Base-by-base conservation (phyloP, 495 filamentous ascomycete species). In the Rhypophila decipiens region DNA sequence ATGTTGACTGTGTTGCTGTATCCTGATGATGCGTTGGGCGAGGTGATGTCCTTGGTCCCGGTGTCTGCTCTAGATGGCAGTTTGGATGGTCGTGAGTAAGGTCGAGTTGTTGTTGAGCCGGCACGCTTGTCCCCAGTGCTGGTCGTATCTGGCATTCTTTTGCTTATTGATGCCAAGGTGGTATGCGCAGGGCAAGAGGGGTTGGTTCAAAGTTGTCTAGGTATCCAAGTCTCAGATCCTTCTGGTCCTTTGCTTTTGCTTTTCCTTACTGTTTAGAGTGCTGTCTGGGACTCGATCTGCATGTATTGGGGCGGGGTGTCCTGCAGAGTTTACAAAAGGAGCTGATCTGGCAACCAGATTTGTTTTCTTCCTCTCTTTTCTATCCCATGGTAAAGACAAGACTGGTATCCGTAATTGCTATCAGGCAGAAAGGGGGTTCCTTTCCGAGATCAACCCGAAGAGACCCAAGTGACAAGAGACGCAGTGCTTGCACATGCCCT, bases 1-100 rank as follows among this genome's bases (percentile, higher is more conserved):
- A 67, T 61, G 31, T 59, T 60, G 15, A 57, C 52, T 12, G 52
- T 52, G 15, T 51, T 43, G 5, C 34, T 46, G 12, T 55, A 55
- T 15, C 27, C 53, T 42, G 22, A 33, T 42, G 22, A 33, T 34
- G 43, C 22, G 39, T 44, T 51, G 18, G 39, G 27, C 8, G 43
- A 18, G 15, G 48, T 46, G 27, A 49, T 24, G 23, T 46, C 24
- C 21, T 51, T 58, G 41, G 49, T 59, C 20, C 46, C 50, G 38
- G 48, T 53, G 36, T 47, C 50, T 24, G 47, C 44, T 45, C 56
- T 47, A 42, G 54, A 50, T 27, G n/a, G n/a, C n/a, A 43, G 51
- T 15, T 56, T 42, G 12, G 58, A 52, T 15, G 54, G 52, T 3
- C 56, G 55, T 21, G 60, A 59, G 23, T 51, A 11, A 41, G 61